Evolutionary conservation across 164 flowering plant species (phyloP).

Genomic region (Hamamelis virginiana): DNA sequence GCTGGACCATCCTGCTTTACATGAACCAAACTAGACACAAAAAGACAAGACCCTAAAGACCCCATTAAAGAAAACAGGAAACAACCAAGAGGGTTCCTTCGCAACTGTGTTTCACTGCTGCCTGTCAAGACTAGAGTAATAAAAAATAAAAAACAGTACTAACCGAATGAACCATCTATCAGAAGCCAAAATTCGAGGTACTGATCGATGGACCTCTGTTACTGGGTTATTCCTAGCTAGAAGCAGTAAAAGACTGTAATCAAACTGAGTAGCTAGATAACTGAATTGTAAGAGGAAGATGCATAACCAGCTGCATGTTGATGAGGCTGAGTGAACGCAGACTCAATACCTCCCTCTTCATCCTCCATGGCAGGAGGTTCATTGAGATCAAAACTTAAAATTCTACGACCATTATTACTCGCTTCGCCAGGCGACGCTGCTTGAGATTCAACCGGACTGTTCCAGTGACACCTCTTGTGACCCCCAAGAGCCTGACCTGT

Average conservation of each 20-base stretch:
- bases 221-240: neutral
- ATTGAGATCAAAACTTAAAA: conserved; percentile 51
- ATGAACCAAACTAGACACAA: conserved; percentile 11
- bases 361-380: conserved; percentile 39
- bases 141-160: neutral
- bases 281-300: conserved; percentile 11
- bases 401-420: conserved; percentile 2
- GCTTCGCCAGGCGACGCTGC: conserved; percentile 14
- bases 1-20: conserved; percentile 11
- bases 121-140: neutral
- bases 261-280: conserved; percentile 5
- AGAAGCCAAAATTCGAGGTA: neutral
- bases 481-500: conserved; percentile 49
- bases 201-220: neutral
- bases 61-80: neutral
- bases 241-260: neutral
- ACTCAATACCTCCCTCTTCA: conserved; percentile 8
- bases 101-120: neutral
- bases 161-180: neutral
- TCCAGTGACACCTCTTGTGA: conserved; percentile 37
- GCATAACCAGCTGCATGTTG: conserved; percentile 5
- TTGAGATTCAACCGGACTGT: conserved; percentile 11
- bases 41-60: conserved; percentile 1
- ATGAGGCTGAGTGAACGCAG: neutral
- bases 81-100: conserved; percentile 10